Evolutionary conservation across 2,329 filamentous ascomycete species (phyloP).

Genomic region (Pseudonectria foliicola): DNA sequence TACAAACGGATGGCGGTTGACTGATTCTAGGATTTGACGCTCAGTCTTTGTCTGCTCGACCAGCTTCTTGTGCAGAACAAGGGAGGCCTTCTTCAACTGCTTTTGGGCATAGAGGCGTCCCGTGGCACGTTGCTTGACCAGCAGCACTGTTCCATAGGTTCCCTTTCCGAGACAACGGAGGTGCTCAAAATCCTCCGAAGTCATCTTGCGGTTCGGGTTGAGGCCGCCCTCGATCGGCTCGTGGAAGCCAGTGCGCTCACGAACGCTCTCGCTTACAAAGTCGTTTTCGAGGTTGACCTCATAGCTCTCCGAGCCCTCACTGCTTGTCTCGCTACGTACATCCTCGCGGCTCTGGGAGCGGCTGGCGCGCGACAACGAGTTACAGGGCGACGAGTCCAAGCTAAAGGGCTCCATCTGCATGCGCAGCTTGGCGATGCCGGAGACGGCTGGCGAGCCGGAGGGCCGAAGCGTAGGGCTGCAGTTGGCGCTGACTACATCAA

Average conservation of each 20-base stretch:
- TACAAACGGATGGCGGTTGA: conserved; percentile 94
- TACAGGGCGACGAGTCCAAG: conserved; percentile 51
- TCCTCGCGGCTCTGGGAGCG: conserved; percentile 50
- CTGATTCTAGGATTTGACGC: conserved; percentile 86
- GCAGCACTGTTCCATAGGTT: conserved; percentile 86
- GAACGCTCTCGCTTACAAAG: conserved; percentile 64
- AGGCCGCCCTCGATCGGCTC: conserved; percentile 48
- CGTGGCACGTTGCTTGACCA: conserved; percentile 84
- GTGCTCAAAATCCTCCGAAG: conserved; percentile 80
- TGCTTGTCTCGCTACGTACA: conserved; percentile 44
- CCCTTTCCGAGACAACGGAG: conserved; percentile 92
- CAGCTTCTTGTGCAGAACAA: conserved; percentile 91
- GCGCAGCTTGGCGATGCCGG: conserved; percentile 77
- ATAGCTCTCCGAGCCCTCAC: conserved; percentile 65
- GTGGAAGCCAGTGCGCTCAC: conserved; percentile 35
- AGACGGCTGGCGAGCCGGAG: conserved; percentile 47
- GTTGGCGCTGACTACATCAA: conserved; percentile 54
- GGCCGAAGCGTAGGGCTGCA: conserved; percentile 54
- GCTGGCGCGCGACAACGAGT: conserved; percentile 47
- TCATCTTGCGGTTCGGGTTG: conserved; percentile 70
- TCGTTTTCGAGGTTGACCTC: conserved; percentile 80
- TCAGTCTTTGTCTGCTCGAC: conserved; percentile 98
- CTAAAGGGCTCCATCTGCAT: conserved; percentile 73
- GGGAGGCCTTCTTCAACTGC: conserved; percentile 93
- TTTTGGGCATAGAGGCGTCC: conserved; percentile 94